Base-by-base conservation (phyloP, 192 early-diverging fungal genomes). In the Umbelopsis vinacea region DNA sequence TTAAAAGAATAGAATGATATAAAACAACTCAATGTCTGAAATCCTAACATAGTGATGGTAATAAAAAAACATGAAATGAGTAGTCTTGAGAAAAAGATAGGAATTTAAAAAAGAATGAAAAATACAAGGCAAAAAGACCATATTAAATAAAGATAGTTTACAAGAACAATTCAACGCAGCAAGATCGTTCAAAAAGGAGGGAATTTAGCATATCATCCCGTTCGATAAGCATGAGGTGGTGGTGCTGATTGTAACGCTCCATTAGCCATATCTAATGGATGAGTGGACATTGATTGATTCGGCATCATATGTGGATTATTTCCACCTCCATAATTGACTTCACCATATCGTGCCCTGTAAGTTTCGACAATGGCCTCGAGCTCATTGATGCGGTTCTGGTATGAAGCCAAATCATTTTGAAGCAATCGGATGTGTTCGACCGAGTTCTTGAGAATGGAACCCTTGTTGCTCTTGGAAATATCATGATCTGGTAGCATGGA, bases 391-490 rank as follows among this genome's bases (percentile, higher is more conserved):
- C 79, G 74, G 15, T 76, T 68, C 21, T 76, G 74, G 22, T 80
- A 74, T 10, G 52, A 37, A 37, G 37, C 23, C 22, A 74, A 46
- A 35, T 76, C 67, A 35, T 71, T 54, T 43, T 80, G 79, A 15
- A 80, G 46, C 40, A 72, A 29, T 22, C 63, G 43, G 72, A 99
- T 94, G 77, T 98, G 95, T 60, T 99, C 95, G 23, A 99, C 97
- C 12, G 93, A 92, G 73, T 94, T 91, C 53, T 90, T 88, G 52
- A 99, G 86, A 43, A 99, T 98, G 8, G 90, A 84, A 19, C 97
- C 97, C 85, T 97, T 95, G 86, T 96, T 97, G 35, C 92, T 91
- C 79, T 97, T 98, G 76, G 88, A 90, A 70, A 90, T 89, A 37
- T 70, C 71, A 15, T 82, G 76, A 74, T 97, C 94, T 37, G 97